These are phyloP conservation scores for Paracoccidioides brasiliensis DNA, from an alignment of 2,329 filamentous ascomycete genomes.

Conservation along the genomic window DNA sequence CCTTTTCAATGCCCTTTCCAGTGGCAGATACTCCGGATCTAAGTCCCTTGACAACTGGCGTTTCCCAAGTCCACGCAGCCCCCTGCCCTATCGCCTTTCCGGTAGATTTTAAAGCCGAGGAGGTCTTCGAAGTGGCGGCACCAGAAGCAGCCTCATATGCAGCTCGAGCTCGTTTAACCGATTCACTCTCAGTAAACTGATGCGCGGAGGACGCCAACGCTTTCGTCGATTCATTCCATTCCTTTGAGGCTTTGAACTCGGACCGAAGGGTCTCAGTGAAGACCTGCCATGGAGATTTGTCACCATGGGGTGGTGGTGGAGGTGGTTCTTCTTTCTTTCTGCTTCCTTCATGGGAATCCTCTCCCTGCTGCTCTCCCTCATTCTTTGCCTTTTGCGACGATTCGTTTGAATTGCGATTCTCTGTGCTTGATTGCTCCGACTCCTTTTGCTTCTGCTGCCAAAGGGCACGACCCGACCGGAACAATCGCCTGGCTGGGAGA, in stretches of 20 bases:
- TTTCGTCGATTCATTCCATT: constrained; percentile 99
- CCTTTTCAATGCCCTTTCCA: constrained; percentile 78
- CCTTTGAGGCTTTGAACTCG: constrained; percentile 93
- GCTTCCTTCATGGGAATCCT: constrained; percentile 30
- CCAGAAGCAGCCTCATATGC: constrained; percentile 80
- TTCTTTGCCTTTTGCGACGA: constrained; percentile 35
- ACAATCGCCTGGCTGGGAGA: constrained; percentile 25
- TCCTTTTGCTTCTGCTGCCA: constrained; percentile 29
- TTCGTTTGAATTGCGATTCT: constrained; percentile 22
- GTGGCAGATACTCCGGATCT: constrained; percentile 76
- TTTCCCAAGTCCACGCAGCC: constrained; percentile 96
- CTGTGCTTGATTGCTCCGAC: constrained; percentile 29
- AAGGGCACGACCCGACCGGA: constrained; percentile 23
- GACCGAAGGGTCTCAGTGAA: constrained; percentile 91
- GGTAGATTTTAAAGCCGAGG: constrained; percentile 70
- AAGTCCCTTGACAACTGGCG: constrained; percentile 79
- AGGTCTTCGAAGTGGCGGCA: constrained; percentile 64
- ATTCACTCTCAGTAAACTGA: constrained; percentile 86
- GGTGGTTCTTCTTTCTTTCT: constrained; percentile 53
- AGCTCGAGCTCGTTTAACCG: constrained; percentile 69
- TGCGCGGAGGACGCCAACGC: constrained; percentile 78
- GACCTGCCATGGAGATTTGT: constrained; percentile 97
- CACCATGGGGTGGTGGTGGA: constrained; percentile 88
- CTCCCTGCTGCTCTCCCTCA: constrained; percentile 33
- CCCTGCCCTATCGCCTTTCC: constrained; percentile 79